A percentile compares a stretch with the other conserved stretches of the same genome.
These are phyloP conservation scores for Clarireedia sp. DNA, from an alignment of 2,329 filamentous ascomycete species.

Conservation along the genomic window DNA sequence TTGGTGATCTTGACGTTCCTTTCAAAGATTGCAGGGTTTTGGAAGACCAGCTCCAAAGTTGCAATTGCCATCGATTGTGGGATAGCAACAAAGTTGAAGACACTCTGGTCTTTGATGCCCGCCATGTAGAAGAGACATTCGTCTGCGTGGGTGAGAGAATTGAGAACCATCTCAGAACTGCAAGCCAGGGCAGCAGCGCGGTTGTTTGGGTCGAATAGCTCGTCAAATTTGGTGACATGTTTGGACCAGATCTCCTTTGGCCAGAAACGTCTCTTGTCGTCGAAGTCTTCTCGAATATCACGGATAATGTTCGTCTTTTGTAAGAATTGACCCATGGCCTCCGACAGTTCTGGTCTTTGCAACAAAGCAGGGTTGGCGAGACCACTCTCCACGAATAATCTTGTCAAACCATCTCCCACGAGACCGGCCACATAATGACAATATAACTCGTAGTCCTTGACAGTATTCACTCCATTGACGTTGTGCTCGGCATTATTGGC, in stretches of 20 bases:
- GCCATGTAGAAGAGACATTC: conserved; percentile 98
- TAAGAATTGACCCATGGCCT: conserved; percentile 95
- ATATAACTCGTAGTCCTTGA: conserved; percentile 90
- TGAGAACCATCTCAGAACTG: conserved; percentile 89
- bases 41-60: conserved; percentile 84
- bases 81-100: conserved; percentile 98
- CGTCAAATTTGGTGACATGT: conserved; percentile 81
- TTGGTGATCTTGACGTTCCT: conserved; percentile 95
- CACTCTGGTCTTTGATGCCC: conserved; percentile 86
- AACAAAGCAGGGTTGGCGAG: conserved; percentile 81
- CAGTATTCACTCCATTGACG: conserved; percentile 68
- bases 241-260: conserved; percentile 96
- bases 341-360: conserved; percentile 70
- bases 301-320: conserved; percentile 99
- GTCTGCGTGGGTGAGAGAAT: conserved; percentile 77
- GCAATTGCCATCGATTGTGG: conserved; percentile 97
- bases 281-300: conserved; percentile 82
- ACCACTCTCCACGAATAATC: conserved; percentile 78
- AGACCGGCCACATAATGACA: conserved; percentile 98
- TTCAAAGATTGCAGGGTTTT: conserved; percentile 78
- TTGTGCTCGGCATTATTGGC: conserved; percentile 76
- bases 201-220: conserved; percentile 79
- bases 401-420: conserved; percentile 89
- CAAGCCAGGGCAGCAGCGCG: conserved; percentile 72
- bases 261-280: conserved; percentile 86